Conservation (phyloP, 169 alveolate species). For the Plasmodium malariae region DNA sequence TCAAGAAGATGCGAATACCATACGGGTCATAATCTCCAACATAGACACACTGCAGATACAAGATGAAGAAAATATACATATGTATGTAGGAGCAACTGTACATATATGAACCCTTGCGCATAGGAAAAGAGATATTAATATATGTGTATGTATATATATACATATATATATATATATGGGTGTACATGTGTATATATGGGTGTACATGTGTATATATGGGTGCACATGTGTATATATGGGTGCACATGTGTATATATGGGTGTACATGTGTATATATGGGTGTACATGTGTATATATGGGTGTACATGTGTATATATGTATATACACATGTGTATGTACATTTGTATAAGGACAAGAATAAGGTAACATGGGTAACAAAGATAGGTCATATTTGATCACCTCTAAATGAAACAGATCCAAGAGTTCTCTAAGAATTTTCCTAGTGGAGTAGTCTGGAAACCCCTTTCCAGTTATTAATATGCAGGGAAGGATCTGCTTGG, state of each 20-base stretch:
- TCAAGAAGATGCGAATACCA: constrained; percentile 77
- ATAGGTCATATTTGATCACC: background rate
- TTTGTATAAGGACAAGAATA: too few relatives aligned
- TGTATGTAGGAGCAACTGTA: background rate
- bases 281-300: background rate
- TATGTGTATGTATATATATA: background rate
- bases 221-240: background rate
- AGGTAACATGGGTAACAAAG: too few relatives aligned
- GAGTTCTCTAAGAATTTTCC: constrained; percentile 61
- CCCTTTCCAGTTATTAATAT: constrained; percentile 82
- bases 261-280: background rate
- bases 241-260: background rate
- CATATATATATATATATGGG: background rate
- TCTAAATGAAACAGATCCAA: constrained; percentile 16
- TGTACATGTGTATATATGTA: background rate
- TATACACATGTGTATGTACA: background rate
- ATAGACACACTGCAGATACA: constrained; percentile 73
- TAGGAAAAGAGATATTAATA: too few relatives aligned
- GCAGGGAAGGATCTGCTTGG: constrained; percentile 77
- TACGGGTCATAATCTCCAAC: constrained; percentile 83
- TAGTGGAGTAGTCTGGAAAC: constrained; percentile 78
- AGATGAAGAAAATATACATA: background rate
- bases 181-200: background rate
- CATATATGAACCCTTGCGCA: too few relatives aligned
- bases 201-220: background rate